These are phyloP conservation scores for Cymbopogon flexuosus DNA, from an alignment of 202 grass and related monocot genomes.

Conservation along the genomic window DNA sequence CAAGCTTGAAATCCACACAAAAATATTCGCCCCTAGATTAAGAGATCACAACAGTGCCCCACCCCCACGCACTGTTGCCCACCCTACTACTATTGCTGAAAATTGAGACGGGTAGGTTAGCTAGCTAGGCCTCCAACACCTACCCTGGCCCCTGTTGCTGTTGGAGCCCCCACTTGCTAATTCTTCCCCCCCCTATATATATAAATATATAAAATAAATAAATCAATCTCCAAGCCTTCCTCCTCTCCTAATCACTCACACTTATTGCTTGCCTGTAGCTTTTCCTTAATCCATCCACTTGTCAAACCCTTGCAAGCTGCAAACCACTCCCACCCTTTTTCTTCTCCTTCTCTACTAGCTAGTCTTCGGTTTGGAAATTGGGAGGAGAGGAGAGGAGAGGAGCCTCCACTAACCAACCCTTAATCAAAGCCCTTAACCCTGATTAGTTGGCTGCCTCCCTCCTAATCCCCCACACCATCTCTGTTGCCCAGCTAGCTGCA, in stretches of 20 bases:
- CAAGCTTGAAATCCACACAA: neutral
- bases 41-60: constrained; percentile 19
- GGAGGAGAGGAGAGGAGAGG: neutral
- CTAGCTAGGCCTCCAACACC: constrained; percentile 16
- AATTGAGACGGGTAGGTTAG: constrained; percentile 11
- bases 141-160: constrained; percentile 9
- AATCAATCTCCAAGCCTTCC: neutral
- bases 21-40: neutral
- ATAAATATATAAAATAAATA: neutral
- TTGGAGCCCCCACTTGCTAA: constrained; percentile 17
- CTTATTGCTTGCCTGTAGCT: neutral
- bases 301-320: constrained; percentile 23
- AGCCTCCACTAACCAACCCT: neutral
- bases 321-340: constrained; percentile 4
- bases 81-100: neutral
- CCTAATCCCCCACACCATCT: neutral
- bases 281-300: neutral
- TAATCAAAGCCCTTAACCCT: neutral
- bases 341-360: neutral
- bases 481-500: constrained; percentile 25
- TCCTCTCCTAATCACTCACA: constrained; percentile 4
- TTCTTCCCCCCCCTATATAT: neutral
- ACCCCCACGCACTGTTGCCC: neutral
- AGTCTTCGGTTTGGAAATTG: neutral
- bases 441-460: constrained; percentile 15